phyloP scores from a whole-genome alignment of 2,329 filamentous ascomycete genomes.

The Amylocarpus encephaloides region DNA sequence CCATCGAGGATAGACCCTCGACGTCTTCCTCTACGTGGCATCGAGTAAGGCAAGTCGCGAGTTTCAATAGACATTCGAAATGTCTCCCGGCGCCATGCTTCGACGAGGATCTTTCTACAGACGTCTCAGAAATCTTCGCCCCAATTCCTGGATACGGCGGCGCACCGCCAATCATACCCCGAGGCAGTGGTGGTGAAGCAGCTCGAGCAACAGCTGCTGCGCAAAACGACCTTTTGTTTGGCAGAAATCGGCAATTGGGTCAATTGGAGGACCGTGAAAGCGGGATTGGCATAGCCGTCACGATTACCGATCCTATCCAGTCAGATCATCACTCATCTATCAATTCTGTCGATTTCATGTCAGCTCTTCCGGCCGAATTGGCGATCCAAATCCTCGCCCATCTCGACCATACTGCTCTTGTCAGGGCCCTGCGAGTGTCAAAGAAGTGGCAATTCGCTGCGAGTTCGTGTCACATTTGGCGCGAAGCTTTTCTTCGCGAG shows the following conservation, averaged over 20 bases:
- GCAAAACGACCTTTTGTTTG: constrained; percentile 45
- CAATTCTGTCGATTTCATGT: constrained; percentile 52
- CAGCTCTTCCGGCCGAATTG: constrained; percentile 49
- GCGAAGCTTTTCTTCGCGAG: constrained; percentile 55
- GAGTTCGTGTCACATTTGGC: constrained; percentile 54
- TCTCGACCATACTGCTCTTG: constrained; percentile 48
- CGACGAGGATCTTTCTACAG: constrained; percentile 16
- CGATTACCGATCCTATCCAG: constrained; percentile 11
- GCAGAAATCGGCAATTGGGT: constrained; percentile 35
- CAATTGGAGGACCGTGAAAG: constrained; percentile 51
- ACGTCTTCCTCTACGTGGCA: constrained; percentile 24
- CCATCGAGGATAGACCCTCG: constrained; percentile 22
- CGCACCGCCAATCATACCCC: constrained; percentile 55
- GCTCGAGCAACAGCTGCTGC: constrained; percentile 53
- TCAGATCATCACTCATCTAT: constrained; percentile 39
- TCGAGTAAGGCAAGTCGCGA: constrained; percentile 28
- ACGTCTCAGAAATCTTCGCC: constrained; percentile 17
- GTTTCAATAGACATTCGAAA: constrained; percentile 28
- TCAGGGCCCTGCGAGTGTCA: constrained; percentile 45
- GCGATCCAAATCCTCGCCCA: constrained; percentile 52
- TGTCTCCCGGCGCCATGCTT: constrained; percentile 14
- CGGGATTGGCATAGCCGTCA: constrained; percentile 55
- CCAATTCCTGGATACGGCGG: constrained; percentile 35
- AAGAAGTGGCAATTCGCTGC: constrained; percentile 42
- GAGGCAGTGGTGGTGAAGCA: constrained; percentile 53